These are phyloP conservation scores for Juncus inflexus DNA, from an alignment of 176 grass and related monocot species.

Conservation along the genomic window DNA sequence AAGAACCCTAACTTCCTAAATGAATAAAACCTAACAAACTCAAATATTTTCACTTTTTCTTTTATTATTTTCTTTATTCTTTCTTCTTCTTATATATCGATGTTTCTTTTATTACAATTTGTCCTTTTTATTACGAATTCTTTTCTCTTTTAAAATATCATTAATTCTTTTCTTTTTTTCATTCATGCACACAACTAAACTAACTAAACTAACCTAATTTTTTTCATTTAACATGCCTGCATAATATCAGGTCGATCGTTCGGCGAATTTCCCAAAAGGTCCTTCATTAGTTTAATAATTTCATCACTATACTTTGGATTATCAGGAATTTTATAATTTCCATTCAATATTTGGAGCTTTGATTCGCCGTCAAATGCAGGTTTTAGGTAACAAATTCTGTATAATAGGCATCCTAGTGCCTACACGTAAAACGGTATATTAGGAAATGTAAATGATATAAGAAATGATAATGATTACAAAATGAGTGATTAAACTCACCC, in stretches of 20 bases:
- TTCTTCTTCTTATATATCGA: slow-evolving; percentile 31
- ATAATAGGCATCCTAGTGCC: slow-evolving; percentile 82
- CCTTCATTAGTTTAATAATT: slow-evolving; percentile 52
- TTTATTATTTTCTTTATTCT: slow-evolving; percentile 23
- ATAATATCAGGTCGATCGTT: slow-evolving; percentile 69
- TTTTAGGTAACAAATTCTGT: slow-evolving; percentile 86
- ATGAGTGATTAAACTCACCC: too few species aligned
- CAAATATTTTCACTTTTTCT: slow-evolving; percentile 24
- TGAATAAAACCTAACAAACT: slow-evolving; percentile 29
- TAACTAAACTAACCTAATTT: slow-evolving; percentile 62
- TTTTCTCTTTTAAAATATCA: too few species aligned
- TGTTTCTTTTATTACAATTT: slow-evolving; percentile 21
- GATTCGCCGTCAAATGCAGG: slow-evolving; percentile 87
- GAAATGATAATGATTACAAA: too few species aligned
- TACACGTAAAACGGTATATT: slow-evolving; percentile 26
- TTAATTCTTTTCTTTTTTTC: too few species aligned
- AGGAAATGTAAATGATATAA: not conserved
- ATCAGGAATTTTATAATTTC: slow-evolving; percentile 77
- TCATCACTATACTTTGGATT: slow-evolving; percentile 50
- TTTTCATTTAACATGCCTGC: slow-evolving; percentile 68
- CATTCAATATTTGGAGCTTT: slow-evolving; percentile 84
- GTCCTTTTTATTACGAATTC: too few species aligned
- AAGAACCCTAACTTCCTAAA: slow-evolving; percentile 35
- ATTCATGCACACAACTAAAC: not conserved
- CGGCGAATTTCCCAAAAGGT: slow-evolving; percentile 70